A percentile compares a stretch with the other conserved stretches of the same genome.
phyloP scores from a whole-genome alignment of 2,329 filamentous ascomycete species.

The Triangularia verruculosa region DNA sequence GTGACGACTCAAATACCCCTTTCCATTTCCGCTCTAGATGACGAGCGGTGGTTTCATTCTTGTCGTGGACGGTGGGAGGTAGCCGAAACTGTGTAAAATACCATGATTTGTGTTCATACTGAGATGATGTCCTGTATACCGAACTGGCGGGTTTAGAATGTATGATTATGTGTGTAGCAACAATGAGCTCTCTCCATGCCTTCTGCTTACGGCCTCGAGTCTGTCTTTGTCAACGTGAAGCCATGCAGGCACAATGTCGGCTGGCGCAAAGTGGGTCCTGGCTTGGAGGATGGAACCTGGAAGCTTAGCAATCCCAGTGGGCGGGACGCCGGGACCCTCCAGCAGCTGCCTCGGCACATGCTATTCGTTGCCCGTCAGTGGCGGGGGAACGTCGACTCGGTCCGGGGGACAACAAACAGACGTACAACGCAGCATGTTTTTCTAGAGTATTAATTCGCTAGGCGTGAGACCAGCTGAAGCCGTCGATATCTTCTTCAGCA shows the following conservation, averaged over 20 bases:
- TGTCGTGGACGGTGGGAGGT: not conserved
- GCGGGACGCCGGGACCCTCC: not conserved
- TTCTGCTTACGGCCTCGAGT: not conserved
- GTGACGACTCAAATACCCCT: not conserved
- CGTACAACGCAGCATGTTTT: not conserved
- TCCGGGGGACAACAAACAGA: not conserved
- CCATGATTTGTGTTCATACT: not conserved
- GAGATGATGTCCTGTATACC: not conserved
- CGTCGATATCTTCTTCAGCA: not conserved
- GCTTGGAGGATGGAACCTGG: not conserved
- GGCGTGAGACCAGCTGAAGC: not conserved
- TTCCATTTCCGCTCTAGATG: not conserved
- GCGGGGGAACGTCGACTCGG: not conserved
- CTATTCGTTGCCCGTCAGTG: constrained; percentile 9
- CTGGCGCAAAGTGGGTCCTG: constrained; percentile 11
- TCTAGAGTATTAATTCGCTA: not conserved
- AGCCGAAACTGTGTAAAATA: not conserved
- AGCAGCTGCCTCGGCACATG: constrained; percentile 19
- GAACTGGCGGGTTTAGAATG: not conserved
- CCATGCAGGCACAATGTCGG: too few species aligned
- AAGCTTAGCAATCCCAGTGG: not conserved
- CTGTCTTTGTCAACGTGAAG: not conserved
- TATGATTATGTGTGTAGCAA: not conserved
- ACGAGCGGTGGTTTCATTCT: not conserved
- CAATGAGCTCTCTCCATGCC: not conserved